phyloP scores from a whole-genome alignment of 305 asterid species.

The Solanum hybrid region DNA sequence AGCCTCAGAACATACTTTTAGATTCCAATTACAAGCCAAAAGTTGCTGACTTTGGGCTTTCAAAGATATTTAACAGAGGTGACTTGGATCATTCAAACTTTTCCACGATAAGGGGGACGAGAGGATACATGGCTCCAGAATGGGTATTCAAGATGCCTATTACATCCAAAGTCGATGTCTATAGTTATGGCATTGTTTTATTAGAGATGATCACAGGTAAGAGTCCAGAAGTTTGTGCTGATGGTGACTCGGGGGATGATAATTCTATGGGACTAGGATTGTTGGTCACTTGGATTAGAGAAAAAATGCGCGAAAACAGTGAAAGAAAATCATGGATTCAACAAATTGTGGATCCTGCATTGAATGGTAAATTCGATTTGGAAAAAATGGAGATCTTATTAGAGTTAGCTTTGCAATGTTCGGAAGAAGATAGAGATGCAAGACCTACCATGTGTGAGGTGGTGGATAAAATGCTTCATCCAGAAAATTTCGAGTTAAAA shows the following conservation, averaged over 20 bases:
- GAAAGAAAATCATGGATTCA: conserved; percentile 2
- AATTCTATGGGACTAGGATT: conserved; percentile 8
- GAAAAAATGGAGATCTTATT: conserved; percentile 13
- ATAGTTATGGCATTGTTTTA: conserved; percentile 38
- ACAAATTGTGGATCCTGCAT: conserved; percentile 11
- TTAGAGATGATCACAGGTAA: conserved; percentile 33
- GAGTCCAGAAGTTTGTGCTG: background rate
- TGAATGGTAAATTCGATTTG: conserved; percentile 16
- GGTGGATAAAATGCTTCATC: conserved; percentile 17
- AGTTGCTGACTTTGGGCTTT: conserved; percentile 28
- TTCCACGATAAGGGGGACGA: conserved; percentile 20
- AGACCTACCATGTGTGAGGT: conserved; percentile 37
- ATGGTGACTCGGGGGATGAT: background rate
- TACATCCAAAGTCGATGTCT: conserved; percentile 43
- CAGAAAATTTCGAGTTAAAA: background rate
- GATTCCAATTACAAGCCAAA: conserved; percentile 15
- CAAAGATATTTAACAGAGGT: conserved; percentile 7
- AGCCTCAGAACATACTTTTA: conserved; percentile 24
- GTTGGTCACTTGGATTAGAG: conserved; percentile 24
- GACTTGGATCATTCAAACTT: background rate
- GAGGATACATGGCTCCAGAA: conserved; percentile 33
- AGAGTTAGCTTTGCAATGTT: conserved; percentile 27
- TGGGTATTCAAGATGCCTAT: conserved; percentile 23
- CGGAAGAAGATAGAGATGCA: conserved; percentile 26
- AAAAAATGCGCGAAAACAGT: conserved; percentile 1